A percentile compares a stretch with the other conserved stretches of the same genome.
These are phyloP conservation scores for Hygrocybe punicea DNA, from an alignment of 768 basidiomycete species.

Conservation along the genomic window DNA sequence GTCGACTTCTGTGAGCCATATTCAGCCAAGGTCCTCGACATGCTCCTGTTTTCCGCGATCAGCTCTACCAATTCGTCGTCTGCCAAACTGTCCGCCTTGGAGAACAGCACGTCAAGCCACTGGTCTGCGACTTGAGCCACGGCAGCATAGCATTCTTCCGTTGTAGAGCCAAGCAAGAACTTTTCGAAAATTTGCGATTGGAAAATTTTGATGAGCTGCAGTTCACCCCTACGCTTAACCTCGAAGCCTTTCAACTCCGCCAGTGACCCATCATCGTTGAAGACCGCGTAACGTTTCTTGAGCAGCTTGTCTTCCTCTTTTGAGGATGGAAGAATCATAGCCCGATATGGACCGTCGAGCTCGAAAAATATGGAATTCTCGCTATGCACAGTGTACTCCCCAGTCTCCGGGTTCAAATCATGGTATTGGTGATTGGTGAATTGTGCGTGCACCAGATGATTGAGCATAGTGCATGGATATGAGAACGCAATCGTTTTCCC, in stretches of 20 bases:
- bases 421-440: constrained; percentile 99
- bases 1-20: constrained; percentile 97
- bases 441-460: constrained; percentile 90
- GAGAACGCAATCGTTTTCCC: constrained; percentile 89
- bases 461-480: constrained; percentile 99
- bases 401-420: constrained; percentile 79
- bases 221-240: constrained; percentile 94
- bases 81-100: constrained; percentile 73
- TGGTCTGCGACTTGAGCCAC: constrained; percentile 93
- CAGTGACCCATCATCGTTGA: constrained; percentile 95
- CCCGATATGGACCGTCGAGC: constrained; percentile 95
- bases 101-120: constrained; percentile 95
- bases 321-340: constrained; percentile 98
- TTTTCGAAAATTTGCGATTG: constrained; percentile 98
- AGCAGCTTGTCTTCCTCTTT: constrained; percentile 98
- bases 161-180: constrained; percentile 89
- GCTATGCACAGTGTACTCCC: constrained; percentile 80
- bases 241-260: constrained; percentile 99
- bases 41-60: constrained; percentile 97
- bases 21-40: constrained; percentile 95
- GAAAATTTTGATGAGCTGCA: constrained; percentile 99
- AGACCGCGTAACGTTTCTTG: constrained; percentile 98
- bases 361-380: constrained; percentile 99
- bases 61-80: constrained; percentile 96
- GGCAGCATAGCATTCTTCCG: constrained; percentile 91